A percentile compares a stretch with the other conserved stretches of the same genome.
These are phyloP conservation scores for Eucalyptus polybractea DNA, from an alignment of 345 rosid genomes.

Conservation along the genomic window DNA sequence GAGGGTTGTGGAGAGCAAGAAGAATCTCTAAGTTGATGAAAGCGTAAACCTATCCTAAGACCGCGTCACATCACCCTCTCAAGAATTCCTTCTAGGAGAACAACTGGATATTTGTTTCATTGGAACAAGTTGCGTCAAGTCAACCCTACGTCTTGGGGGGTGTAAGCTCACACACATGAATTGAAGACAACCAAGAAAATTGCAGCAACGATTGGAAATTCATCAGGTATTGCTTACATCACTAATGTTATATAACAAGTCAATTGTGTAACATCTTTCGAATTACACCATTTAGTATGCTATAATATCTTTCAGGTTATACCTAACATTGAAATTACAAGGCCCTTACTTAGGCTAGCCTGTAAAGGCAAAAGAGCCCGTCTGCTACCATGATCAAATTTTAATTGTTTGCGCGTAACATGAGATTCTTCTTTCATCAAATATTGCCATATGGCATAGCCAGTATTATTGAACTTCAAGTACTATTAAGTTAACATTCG, in stretches of 20 bases:
- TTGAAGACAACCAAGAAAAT: background rate
- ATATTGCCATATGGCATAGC: background rate
- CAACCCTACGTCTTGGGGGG: background rate
- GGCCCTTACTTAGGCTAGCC: background rate
- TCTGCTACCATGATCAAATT: background rate
- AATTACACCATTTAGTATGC: background rate
- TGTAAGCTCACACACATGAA: background rate
- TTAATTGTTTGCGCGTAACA: fast-evolving
- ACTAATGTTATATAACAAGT: fast-evolving
- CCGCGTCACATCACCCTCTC: background rate
- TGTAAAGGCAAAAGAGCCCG: background rate
- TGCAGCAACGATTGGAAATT: background rate
- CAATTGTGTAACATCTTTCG: background rate
- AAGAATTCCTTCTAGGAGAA: background rate
- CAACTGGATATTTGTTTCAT: background rate
- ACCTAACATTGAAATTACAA: background rate
- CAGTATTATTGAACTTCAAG: background rate
- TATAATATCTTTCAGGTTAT: background rate
- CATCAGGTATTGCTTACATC: background rate
- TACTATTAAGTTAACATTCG: background rate
- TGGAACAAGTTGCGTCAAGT: background rate
- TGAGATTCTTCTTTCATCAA: background rate
- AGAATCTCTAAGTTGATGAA: background rate
- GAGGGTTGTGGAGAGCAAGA: background rate
- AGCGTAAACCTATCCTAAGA: background rate